phyloP scores from a whole-genome alignment of 2,329 filamentous ascomycete genomes.

The Pseudocercospora musae region DNA sequence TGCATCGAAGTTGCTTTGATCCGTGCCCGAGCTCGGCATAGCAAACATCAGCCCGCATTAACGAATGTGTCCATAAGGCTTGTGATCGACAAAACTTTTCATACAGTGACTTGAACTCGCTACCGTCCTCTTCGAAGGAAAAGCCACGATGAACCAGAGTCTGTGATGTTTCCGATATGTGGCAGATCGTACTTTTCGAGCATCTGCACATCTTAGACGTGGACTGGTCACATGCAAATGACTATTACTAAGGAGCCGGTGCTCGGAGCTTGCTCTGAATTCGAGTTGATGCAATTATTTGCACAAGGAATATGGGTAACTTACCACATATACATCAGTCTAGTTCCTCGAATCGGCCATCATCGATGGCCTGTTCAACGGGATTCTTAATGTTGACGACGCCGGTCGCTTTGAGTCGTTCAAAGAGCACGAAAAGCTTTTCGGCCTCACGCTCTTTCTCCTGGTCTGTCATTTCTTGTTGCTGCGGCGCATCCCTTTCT shows the following conservation, averaged over 20 bases:
- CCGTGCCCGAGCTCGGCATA: not conserved
- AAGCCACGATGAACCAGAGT: not conserved
- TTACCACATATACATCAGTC: slow-evolving; percentile 20
- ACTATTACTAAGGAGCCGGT: not conserved
- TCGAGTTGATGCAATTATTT: not conserved
- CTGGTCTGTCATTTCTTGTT: slow-evolving; percentile 78
- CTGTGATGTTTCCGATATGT: not conserved
- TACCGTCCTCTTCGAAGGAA: not conserved
- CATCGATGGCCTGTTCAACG: slow-evolving; percentile 64
- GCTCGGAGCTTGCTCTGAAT: not conserved
- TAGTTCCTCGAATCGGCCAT: slow-evolving; percentile 69
- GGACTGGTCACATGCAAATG: not conserved
- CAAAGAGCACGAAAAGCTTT: slow-evolving; percentile 83
- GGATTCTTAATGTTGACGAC: slow-evolving; percentile 77
- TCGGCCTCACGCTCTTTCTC: slow-evolving; percentile 93
- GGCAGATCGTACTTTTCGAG: not conserved
- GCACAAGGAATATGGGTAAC: not conserved
- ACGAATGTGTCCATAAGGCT: not conserved
- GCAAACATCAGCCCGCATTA: not conserved
- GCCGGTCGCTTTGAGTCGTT: slow-evolving; percentile 71
- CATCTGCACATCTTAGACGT: not conserved
- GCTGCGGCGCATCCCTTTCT: slow-evolving; percentile 53
- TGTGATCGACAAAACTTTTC: not conserved
- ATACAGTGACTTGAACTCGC: not conserved
- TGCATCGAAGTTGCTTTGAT: not conserved